Evolutionary conservation across 306 rosid genomes (phyloP).

Genomic region (Vigna trinervia): DNA sequence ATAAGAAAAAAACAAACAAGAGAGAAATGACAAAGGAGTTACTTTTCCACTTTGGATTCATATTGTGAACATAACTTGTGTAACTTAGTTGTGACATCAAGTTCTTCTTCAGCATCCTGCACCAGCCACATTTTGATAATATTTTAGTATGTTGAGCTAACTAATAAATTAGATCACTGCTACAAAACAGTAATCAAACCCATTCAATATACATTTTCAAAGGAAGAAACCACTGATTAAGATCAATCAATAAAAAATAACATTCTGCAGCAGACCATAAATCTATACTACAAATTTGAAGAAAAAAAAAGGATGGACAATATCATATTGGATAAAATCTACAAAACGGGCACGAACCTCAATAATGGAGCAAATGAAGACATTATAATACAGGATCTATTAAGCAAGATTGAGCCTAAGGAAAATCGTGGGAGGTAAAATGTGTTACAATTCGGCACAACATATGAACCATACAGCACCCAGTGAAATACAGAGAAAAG

Average conservation of each 20-base stretch:
- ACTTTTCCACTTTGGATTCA: constrained; percentile 84
- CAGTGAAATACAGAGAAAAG: constrained; percentile 14
- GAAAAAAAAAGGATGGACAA: constrained; percentile 11
- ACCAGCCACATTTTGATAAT: constrained; percentile 40
- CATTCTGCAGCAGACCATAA: constrained; percentile 4
- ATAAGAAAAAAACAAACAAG: constrained; percentile 12
- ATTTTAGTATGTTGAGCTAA: constrained; percentile 24
- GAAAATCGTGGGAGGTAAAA: constrained; percentile 1
- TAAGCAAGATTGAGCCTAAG: neutral
- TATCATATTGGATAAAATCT: constrained; percentile 12
- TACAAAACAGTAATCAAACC: constrained; percentile 27
- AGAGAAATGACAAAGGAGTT: constrained; percentile 46
- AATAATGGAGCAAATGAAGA: constrained; percentile 12
- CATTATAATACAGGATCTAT: constrained; percentile 1
- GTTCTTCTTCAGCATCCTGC: constrained; percentile 74
- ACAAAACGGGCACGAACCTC: constrained; percentile 8
- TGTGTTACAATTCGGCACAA: constrained; percentile 6
- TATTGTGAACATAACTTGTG: constrained; percentile 77
- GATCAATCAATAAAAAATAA: neutral
- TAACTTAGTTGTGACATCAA: constrained; percentile 61
- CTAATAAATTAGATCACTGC: constrained; percentile 24
- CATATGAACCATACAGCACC: constrained; percentile 15
- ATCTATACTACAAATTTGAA: neutral
- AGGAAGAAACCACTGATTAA: constrained; percentile 5
- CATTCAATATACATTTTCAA: constrained; percentile 35